Evolutionary conservation across 768 basidiomycete genomes (phyloP), one percentile per base, ranked within the genome.

Genomic region (Boletus bicolor): DNA sequence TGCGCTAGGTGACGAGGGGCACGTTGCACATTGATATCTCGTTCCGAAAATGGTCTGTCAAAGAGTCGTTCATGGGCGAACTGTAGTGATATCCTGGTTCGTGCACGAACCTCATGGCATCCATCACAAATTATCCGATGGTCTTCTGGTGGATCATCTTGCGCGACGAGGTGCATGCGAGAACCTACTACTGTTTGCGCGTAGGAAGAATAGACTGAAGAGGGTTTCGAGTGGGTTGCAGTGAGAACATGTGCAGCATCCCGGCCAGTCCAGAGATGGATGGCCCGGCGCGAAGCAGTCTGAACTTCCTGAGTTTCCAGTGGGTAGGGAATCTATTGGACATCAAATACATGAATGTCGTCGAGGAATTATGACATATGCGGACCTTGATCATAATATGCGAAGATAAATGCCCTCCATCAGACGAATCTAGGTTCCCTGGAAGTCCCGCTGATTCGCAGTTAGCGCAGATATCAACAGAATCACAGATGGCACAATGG

Each of bases 331-430:
- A 98, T 93, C 93, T 95, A 55, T 38, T 26, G 2, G 34, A 53
- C 50, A 35, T 62, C 32, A 51, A 44, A 59, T 54, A 34, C 21
- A 51, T 15, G n/a, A 28, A 35, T 10, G 2, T 15, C 28, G 4
- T 53, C 28, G 47, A 38, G 26, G 19, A n/a, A 48, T 35, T 0
- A 39, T 32, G n/a, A 30, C 8, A 28, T 6, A 14, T 26, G 51
- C 68, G 44, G 56, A 91, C 93, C 84, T 98, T 98, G 72, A 98
- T 91, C 81, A 96, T 82, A 60, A 96, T 93, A 66, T 98, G 94
- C 2, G 89, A 87, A 15, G 89, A 91, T 51, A 80, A 79, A 61
- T 93, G 91, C 0, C 89, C 91, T 5, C 84, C 87, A 39, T 91
- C 87, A 1, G 81, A 77, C 0, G 87, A 84, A 56, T 91, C 86